These are phyloP conservation scores for Colletotrichum noveboracense DNA, from an alignment of 2,329 filamentous ascomycete genomes.

Conservation along the genomic window DNA sequence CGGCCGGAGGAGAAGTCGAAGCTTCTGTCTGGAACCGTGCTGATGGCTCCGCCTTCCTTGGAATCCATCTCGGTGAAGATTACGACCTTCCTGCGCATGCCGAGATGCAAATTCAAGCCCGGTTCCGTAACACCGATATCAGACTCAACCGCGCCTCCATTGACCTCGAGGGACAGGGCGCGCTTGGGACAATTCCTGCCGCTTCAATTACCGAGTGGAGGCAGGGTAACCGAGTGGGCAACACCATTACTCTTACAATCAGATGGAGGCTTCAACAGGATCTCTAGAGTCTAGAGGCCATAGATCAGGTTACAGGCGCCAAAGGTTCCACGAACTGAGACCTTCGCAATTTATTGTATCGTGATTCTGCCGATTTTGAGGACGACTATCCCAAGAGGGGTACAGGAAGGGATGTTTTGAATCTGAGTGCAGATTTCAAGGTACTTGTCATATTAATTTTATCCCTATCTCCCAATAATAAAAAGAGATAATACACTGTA, in stretches of 20 bases:
- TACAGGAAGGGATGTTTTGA: no score
- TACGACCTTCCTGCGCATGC: neutral
- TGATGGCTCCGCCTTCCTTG: neutral
- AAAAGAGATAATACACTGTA: no score
- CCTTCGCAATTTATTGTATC: no score
- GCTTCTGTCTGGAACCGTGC: neutral
- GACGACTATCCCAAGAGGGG: no score
- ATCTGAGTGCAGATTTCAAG: no score
- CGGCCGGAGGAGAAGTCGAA: neutral
- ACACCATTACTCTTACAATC: neutral
- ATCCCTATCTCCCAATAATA: no score
- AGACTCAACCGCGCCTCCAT: neutral
- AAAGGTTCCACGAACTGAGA: no score
- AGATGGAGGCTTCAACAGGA: neutral
- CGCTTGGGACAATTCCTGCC: neutral
- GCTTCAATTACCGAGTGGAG: neutral
- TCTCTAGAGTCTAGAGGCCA: no score
- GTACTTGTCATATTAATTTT: no score
- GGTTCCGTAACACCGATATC: neutral
- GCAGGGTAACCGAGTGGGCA: neutral
- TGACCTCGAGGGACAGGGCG: neutral
- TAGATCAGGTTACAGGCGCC: no score
- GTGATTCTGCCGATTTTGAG: no score
- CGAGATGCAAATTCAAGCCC: neutral
- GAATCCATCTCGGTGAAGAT: neutral